These are phyloP conservation scores for Bothriochloa decipiens DNA, from an alignment of 176 grass and related monocot genomes.

Conservation along the genomic window DNA sequence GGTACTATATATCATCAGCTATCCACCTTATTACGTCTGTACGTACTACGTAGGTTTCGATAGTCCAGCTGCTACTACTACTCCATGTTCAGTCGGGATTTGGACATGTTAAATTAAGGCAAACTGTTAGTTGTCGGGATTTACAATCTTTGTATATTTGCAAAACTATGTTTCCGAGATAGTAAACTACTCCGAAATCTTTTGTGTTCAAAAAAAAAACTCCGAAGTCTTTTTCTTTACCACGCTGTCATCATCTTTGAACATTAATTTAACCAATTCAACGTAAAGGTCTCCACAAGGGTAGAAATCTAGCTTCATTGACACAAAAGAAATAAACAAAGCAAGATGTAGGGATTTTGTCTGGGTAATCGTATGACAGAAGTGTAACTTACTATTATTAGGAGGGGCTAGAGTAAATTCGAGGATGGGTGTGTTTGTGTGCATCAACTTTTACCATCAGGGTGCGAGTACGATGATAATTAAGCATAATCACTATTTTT, in stretches of 20 bases:
- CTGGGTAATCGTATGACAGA: constrained; percentile 17
- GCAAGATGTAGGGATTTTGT: background rate
- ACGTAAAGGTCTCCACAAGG: background rate
- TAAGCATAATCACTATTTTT: too few species aligned
- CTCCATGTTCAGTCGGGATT: background rate
- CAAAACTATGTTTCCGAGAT: background rate
- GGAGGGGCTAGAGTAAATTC: background rate
- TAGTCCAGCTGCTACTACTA: background rate
- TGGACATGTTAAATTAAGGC: background rate
- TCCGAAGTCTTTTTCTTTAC: background rate
- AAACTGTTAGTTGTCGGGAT: background rate
- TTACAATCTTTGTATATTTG: background rate
- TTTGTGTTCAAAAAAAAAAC: background rate
- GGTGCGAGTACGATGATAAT: too few species aligned
- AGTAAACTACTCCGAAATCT: too few species aligned
- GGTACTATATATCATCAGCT: background rate
- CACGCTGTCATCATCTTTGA: background rate
- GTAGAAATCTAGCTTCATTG: background rate
- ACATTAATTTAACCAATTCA: background rate
- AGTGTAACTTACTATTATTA: background rate
- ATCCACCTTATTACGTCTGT: background rate
- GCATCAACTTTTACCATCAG: too few species aligned
- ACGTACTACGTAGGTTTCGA: background rate
- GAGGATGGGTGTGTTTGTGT: too few species aligned
- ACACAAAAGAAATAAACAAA: constrained; percentile 34